phyloP scores from a whole-genome alignment of 495 filamentous ascomycete species.

The Eremomyces bilateralis region DNA sequence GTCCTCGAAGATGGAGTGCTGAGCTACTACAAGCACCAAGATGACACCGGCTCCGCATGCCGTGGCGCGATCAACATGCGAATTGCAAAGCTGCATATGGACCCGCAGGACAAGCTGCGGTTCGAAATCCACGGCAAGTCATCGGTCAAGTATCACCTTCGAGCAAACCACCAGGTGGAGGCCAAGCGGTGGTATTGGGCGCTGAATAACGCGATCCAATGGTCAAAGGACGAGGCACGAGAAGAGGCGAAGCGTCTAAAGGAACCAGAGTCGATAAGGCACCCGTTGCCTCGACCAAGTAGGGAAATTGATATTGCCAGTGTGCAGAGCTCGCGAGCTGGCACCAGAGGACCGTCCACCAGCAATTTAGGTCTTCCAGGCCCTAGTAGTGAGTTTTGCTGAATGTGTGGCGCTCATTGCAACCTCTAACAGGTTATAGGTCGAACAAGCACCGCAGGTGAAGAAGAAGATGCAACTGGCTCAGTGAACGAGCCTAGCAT shows the following conservation, averaged over 20 bases:
- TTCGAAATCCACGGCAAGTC: constrained; percentile 97
- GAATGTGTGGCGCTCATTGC: too few species aligned
- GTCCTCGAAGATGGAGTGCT: constrained; percentile 92
- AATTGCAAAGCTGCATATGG: constrained; percentile 87
- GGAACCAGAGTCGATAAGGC: constrained; percentile 52
- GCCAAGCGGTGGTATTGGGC: constrained; percentile 96
- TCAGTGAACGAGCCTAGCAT: constrained; percentile 33
- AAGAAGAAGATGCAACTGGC: constrained; percentile 30
- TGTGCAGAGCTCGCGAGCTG: constrained; percentile 10
- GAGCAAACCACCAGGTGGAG: constrained; percentile 87
- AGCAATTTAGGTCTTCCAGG: constrained; percentile 22
- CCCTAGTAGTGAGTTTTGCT: constrained; percentile 21
- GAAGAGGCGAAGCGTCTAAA: constrained; percentile 61
- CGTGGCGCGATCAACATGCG: constrained; percentile 97
- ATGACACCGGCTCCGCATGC: constrained; percentile 80
- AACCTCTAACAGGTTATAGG: too few species aligned
- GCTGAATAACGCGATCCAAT: constrained; percentile 95
- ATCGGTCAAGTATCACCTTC: constrained; percentile 95
- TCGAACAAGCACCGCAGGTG: constrained; percentile 29
- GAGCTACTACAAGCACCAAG: constrained; percentile 98
- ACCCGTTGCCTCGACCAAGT: constrained; percentile 32
- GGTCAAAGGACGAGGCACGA: constrained; percentile 88
- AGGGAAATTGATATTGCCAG: constrained; percentile 31
- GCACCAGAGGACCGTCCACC: constrained; percentile 4
- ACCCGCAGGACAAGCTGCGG: constrained; percentile 83